These are phyloP conservation scores for Zymoseptoria pseudotritici DNA, from an alignment of 2,329 filamentous ascomycete species.

Conservation along the genomic window DNA sequence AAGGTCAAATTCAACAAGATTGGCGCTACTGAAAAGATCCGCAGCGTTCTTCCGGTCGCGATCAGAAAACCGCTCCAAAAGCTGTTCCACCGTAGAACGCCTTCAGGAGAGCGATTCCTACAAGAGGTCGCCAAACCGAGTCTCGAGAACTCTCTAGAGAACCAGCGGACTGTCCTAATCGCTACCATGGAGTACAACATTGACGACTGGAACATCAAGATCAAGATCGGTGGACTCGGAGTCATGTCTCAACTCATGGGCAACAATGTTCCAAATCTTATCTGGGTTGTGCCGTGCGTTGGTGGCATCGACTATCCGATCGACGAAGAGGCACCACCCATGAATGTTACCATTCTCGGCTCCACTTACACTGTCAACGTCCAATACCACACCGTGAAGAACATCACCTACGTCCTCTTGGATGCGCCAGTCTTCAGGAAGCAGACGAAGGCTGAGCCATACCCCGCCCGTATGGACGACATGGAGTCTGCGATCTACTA, in stretches of 20 bases:
- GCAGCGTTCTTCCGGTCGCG: constrained; percentile 15
- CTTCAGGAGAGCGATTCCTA: constrained; percentile 3
- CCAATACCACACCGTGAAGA: constrained; percentile 53
- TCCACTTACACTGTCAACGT: constrained; percentile 53
- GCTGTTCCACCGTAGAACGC: background rate
- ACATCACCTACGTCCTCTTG: constrained; percentile 59
- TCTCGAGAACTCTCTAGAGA: constrained; percentile 35
- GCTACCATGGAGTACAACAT: constrained; percentile 66
- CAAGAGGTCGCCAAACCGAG: constrained; percentile 21
- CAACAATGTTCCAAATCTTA: constrained; percentile 55
- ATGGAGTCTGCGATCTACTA: constrained; percentile 59
- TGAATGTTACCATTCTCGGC: constrained; percentile 53
- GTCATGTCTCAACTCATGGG: constrained; percentile 64
- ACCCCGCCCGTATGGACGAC: constrained; percentile 60
- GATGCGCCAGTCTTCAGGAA: constrained; percentile 59
- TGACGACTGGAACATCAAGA: constrained; percentile 60
- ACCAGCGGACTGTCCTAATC: constrained; percentile 38
- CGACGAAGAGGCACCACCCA: constrained; percentile 50
- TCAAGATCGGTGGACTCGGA: constrained; percentile 62
- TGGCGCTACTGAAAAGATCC: constrained; percentile 28
- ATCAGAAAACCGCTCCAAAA: constrained; percentile 3
- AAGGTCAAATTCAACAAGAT: constrained; percentile 53
- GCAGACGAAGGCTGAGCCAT: constrained; percentile 55
- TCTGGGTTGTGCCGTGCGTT: constrained; percentile 47
- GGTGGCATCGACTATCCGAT: constrained; percentile 55